Evolutionary conservation across 202 grass and related monocot species (phyloP), one percentile per base, ranked within the genome.

Genomic region (Eragrostis tef): DNA sequence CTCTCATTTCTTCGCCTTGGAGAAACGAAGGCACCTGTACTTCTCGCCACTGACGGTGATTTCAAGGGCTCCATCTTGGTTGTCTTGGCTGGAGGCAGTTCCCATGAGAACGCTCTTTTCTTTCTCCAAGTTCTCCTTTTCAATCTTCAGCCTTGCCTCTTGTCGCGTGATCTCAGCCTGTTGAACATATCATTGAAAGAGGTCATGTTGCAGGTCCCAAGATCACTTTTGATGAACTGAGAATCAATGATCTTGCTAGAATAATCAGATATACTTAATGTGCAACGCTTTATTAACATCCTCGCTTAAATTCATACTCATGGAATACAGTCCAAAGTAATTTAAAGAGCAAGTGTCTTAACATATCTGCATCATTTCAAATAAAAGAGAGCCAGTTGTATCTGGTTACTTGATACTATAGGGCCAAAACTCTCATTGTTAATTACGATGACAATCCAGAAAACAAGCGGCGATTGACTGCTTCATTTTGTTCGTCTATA

Each of bases 21-120:
- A 99, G 81, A 99, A 99, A 13, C 97, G 91, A 51, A 99, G 97
- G 71, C 97, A 99, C 31, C 97, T 83, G 79, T 99, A 99, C 72
- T 99, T 99, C 89, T 99, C 97, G 2, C 97, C 97, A 13, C 93
- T 93, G 39, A 99, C 97, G 6, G 97, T 99, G 73, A 99, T 99
- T 77, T 99, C 97, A 17, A 99, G 97, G 69, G 97, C 97, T 36
- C 97, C 93, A 45, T 99, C 97, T 50, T 91, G 89, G 85, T 97
- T 99, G 64, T 99, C 97, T 70, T 99, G 93, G 71, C 85, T 97
- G 11, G 93, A 96, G 19, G 89, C 93, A 0, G 97, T 99, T 56
- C 97, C 93, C 93, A 97, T 97, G 51, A 99, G 83, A 20, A 94
- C 97, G 3, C 91, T 96, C 68, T 99, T 99, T 84, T 99, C 97